phyloP scores from a whole-genome alignment of 192 early-diverging fungal species.

The Diversispora epigaea region DNA sequence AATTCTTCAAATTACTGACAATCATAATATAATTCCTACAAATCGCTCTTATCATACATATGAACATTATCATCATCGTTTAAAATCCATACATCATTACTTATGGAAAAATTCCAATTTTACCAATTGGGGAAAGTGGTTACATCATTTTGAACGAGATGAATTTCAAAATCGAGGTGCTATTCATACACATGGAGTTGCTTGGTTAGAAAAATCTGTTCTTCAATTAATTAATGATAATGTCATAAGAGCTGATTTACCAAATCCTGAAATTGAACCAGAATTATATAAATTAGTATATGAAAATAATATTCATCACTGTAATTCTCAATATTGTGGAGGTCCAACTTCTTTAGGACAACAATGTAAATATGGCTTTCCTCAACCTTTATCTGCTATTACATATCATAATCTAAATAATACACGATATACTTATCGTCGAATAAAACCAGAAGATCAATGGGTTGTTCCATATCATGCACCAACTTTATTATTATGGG shows the following conservation, averaged over 20 bases:
- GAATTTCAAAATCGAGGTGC: no score
- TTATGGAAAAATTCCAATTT: no score
- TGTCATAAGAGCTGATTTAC: not conserved
- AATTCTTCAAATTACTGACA: no score
- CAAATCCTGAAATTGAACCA: slow-evolving; percentile 4
- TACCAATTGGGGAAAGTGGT: no score
- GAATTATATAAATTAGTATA: not conserved
- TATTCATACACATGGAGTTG: no score
- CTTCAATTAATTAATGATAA: not conserved
- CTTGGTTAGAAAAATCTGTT: not conserved
- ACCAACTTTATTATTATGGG: slow-evolving; percentile 4
- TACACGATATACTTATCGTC: not conserved
- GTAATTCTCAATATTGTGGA: not conserved
- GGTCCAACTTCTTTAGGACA: no score
- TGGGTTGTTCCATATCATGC: slow-evolving; percentile 9
- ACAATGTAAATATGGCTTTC: not conserved
- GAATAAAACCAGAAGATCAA: not conserved
- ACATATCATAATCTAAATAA: not conserved
- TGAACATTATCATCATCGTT: no score
- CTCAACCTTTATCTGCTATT: not conserved
- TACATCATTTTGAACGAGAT: no score
- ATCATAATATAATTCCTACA: no score
- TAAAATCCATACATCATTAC: no score
- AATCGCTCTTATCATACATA: no score
- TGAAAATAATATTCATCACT: slow-evolving; percentile 1